A percentile compares a stretch with the other conserved stretches of the same genome.
Conservation (phyloP, 805 yeast species). For the Candida sonorensis region DNA sequence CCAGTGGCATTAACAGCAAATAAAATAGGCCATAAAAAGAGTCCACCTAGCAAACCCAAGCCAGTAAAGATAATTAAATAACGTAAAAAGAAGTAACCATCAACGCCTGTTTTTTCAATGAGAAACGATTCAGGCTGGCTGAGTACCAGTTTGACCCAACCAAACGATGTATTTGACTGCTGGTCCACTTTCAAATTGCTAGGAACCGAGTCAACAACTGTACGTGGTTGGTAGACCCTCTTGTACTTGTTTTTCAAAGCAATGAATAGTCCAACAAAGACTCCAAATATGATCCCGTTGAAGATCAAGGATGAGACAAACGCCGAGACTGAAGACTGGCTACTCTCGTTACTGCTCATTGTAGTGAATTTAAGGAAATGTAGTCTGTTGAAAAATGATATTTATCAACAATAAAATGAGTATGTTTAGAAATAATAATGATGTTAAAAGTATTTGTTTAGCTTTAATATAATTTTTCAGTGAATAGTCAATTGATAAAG, state of each 20-base stretch:
- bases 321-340: slow-evolving; percentile 37
- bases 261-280: slow-evolving; percentile 35
- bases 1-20: slow-evolving; percentile 72
- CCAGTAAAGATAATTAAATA: slow-evolving; percentile 50
- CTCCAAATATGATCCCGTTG: slow-evolving; percentile 33
- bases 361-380: no score
- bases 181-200: slow-evolving; percentile 36
- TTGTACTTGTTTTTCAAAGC: slow-evolving; percentile 34
- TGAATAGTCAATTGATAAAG: no score
- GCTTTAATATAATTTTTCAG: no score
- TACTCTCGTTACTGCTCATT: no score
- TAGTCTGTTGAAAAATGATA: no score
- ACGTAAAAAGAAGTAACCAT: slow-evolving; percentile 71
- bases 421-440: no score
- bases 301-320: slow-evolving; percentile 43
- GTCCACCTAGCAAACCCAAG: slow-evolving; percentile 45
- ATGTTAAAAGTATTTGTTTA: no score
- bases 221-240: slow-evolving; percentile 49
- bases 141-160: slow-evolving; percentile 44
- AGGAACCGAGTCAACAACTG: slow-evolving; percentile 39
- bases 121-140: slow-evolving; percentile 52
- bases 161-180: slow-evolving; percentile 46
- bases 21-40: slow-evolving; percentile 59
- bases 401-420: no score
- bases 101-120: slow-evolving; percentile 65